A percentile compares a stretch with the other conserved stretches of the same genome.
These are phyloP conservation scores for Marasmius tenuissimus DNA, from an alignment of 1,284 basidiomycete species.

Conservation along the genomic window DNA sequence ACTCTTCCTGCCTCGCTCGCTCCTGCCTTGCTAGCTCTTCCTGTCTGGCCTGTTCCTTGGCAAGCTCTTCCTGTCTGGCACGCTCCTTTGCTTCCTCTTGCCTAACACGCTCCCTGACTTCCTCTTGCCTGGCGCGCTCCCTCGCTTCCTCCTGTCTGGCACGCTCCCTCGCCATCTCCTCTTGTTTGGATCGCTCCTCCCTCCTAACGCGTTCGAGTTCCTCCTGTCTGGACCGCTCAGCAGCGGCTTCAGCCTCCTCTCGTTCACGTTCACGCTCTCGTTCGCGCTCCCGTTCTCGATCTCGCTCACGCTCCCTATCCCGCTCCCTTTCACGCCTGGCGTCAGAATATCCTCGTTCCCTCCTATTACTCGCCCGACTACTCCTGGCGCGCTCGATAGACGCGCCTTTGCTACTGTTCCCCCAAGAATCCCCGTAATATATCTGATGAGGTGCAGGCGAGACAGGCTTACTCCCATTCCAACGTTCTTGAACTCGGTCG, in stretches of 20 bases:
- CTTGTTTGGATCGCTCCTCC: background rate
- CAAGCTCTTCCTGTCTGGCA: conserved; percentile 6
- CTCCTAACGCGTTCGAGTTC: too few species aligned
- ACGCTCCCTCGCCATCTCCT: background rate
- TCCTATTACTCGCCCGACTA: background rate
- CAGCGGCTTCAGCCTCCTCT: background rate
- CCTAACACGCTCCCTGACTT: background rate
- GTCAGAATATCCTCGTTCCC: background rate
- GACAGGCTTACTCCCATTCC: background rate
- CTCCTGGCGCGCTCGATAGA: background rate
- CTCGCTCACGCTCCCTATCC: background rate
- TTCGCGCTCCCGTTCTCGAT: background rate
- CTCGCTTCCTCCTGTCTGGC: background rate
- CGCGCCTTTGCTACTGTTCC: background rate
- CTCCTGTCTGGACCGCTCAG: background rate
- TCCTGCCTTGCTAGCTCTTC: conserved; percentile 21
- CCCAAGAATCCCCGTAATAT: background rate
- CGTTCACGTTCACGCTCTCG: too few species aligned
- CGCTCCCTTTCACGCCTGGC: background rate
- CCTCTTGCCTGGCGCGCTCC: background rate
- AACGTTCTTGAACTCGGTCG: background rate
- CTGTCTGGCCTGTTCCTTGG: conserved; percentile 7
- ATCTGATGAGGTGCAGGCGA: background rate
- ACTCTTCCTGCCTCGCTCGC: conserved; percentile 22
- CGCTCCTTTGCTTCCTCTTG: conserved; percentile 6